These are phyloP conservation scores for Elaeis guineensis DNA, from an alignment of 176 grass and related monocot species.

Conservation along the genomic window DNA sequence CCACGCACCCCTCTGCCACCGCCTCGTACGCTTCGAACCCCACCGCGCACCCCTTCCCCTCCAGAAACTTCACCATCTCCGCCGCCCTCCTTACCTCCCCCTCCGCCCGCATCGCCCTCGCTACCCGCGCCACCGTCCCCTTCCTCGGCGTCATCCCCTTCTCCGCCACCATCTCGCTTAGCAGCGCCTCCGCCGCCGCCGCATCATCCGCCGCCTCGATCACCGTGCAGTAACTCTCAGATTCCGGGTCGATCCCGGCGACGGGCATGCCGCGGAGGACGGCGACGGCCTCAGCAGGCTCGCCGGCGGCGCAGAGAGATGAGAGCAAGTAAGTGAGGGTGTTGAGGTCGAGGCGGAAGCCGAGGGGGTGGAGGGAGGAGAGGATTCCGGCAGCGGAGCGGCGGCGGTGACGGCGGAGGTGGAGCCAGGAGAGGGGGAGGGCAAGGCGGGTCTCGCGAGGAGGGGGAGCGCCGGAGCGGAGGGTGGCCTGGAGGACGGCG, in stretches of 20 bases:
- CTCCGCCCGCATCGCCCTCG: not conserved
- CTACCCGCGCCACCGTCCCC: slow-evolving; percentile 10
- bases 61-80: slow-evolving; percentile 1
- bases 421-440: slow-evolving; percentile 9
- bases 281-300: not conserved
- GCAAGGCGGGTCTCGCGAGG: slow-evolving; percentile 10
- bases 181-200: not conserved
- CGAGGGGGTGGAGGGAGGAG: not conserved
- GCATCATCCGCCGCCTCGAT: slow-evolving; percentile 9
- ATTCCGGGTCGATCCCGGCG: slow-evolving; percentile 10
- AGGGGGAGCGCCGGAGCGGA: slow-evolving; percentile 10
- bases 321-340: slow-evolving; percentile 11
- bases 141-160: slow-evolving; percentile 8
- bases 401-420: not conserved
- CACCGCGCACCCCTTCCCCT: slow-evolving; percentile 6
- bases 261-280: slow-evolving; percentile 8
- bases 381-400: not conserved
- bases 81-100: not conserved
- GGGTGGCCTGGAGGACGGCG: slow-evolving; percentile 10
- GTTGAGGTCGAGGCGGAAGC: slow-evolving; percentile 17
- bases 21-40: slow-evolving; percentile 17
- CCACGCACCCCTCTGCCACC: slow-evolving; percentile 5
- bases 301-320: slow-evolving; percentile 10
- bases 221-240: slow-evolving; percentile 5
- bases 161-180: slow-evolving; percentile 10